phyloP scores from a whole-genome alignment of 225 moss, liverwort and hornwort species.

The Climacium dendroides region DNA sequence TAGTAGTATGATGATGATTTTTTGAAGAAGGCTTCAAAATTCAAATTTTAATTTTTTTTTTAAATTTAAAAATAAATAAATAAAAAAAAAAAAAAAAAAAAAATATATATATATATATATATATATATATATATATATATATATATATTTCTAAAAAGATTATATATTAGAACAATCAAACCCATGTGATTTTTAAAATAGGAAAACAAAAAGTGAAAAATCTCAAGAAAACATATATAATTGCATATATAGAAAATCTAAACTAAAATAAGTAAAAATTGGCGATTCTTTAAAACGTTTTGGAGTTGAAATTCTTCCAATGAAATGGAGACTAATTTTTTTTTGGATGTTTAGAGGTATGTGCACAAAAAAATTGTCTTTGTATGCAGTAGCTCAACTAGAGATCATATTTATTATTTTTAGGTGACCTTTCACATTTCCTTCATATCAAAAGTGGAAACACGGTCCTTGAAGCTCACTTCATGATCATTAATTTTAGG shows the following conservation, averaged over 20 bases:
- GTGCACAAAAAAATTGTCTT: accelerated
- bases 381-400: accelerated
- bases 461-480: neutral
- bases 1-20: neutral
- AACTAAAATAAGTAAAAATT: neutral
- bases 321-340: neutral
- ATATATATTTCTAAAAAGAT: neutral
- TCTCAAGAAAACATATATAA: neutral
- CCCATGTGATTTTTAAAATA: neutral
- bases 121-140: too few relatives aligned
- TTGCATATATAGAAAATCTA: neutral
- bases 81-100: neutral
- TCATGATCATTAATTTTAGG: neutral
- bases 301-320: neutral
- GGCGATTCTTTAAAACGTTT: neutral
- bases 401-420: neutral
- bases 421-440: neutral
- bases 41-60: neutral
- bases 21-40: too few relatives aligned
- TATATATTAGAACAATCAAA: neutral
- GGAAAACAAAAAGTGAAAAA: neutral
- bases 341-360: neutral
- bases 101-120: too few relatives aligned
- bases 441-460: neutral
- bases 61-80: too few relatives aligned